Evolutionary conservation across 1,284 basidiomycete species (phyloP), one percentile per base, ranked within the genome.

Genomic region (Tremellales sp.): DNA sequence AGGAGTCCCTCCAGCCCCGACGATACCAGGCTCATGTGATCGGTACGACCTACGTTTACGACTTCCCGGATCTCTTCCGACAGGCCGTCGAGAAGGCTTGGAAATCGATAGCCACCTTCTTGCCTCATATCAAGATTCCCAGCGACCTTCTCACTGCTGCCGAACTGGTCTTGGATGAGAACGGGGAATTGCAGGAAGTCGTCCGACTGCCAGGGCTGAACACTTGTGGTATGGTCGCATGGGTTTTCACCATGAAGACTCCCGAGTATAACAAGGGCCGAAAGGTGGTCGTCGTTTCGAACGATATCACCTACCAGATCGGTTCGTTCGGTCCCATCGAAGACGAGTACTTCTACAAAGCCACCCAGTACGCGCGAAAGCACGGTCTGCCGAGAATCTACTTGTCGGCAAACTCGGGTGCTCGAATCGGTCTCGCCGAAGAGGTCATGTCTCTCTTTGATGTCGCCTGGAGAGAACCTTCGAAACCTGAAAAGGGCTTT

Each of bases 21-120:
- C 91, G 95, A 61, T 97, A 97, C 77, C 93, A 97, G 68, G 95
- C 95, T n/a, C 95, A 98, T 73, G 83, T 95, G 48, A 85, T 97
- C 56, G 94, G 95, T 51, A 99, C 95, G 26, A 98, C 94, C 40
- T 99, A 98, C 68, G 93, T 87, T 34, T 93, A 98, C 76, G 95
- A 98, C 76, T 97, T 98, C 83, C 92, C 95, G 40, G 94, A 97
- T 66, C 82, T 98, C 50, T 97, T 98, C 78, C 85, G 91, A 42
- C 97, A 98, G 76, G 91, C 94, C 6, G 77, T 97, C 52, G 87
- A 92, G 66, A 90, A 93, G 65, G 80, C 89, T 53, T 99, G 94
- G 94, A 76, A 80, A 58, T 83, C 84, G 62, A 82, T 85, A 29
- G 81, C 85, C 28, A 71, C 75, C 24, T 75, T 72, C 47, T 81